A percentile compares a stretch with the other conserved stretches of the same genome.
phyloP scores from a whole-genome alignment of 2,329 filamentous ascomycete species.

The Cytospora piceae region DNA sequence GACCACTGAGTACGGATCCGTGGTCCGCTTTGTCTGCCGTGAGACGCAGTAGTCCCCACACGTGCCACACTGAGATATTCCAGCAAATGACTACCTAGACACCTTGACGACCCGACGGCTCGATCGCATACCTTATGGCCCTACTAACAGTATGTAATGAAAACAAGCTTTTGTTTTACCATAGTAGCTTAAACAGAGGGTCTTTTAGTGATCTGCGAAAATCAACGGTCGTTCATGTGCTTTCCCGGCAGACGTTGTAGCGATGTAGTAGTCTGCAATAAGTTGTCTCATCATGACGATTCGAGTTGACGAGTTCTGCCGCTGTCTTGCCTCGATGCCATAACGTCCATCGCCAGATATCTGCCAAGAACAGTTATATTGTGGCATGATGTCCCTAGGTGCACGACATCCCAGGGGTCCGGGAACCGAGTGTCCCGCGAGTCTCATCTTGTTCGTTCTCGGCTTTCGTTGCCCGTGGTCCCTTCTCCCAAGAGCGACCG shows the following conservation, averaged over 20 bases:
- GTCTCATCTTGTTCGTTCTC: neutral
- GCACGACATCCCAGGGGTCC: neutral
- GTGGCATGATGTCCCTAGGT: neutral
- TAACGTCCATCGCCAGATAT: neutral
- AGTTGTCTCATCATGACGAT: neutral
- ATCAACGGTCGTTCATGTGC: neutral
- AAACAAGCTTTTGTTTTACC: neutral
- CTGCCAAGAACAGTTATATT: neutral
- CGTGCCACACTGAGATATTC: neutral
- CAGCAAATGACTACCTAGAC: neutral
- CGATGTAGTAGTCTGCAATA: neutral
- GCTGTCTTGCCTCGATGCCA: neutral
- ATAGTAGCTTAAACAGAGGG: neutral
- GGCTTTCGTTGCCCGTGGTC: neutral
- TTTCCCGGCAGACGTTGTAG: neutral
- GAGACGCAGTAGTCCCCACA: neutral
- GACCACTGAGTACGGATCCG: neutral
- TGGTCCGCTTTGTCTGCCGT: neutral
- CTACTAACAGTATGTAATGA: neutral
- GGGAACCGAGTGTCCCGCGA: neutral
- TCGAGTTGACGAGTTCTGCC: neutral
- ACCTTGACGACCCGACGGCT: neutral
- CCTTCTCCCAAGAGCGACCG: neutral
- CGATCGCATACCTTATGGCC: neutral
- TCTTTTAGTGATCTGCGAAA: neutral